Conservation (phyloP, 148 eudicot species). For the Tetragonia tetragonoides region DNA sequence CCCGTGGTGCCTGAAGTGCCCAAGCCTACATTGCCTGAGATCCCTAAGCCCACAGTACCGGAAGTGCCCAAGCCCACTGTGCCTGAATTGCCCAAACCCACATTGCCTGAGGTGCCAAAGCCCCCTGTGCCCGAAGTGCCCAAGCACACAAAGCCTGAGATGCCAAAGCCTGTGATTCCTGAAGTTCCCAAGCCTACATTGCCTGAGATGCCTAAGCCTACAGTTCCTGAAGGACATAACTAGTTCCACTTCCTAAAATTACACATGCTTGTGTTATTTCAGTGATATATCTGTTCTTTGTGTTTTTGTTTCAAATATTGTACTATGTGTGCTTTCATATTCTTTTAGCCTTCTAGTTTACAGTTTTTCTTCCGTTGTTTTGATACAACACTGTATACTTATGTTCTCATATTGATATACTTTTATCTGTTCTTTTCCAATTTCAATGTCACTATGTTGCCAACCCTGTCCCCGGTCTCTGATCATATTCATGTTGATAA, state of each 20-base stretch:
- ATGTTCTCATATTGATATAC: neutral
- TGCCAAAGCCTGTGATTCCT: neutral
- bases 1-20: neutral
- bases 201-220: neutral
- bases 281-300: too few relatives aligned
- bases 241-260: neutral
- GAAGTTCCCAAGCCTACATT: neutral
- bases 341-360: neutral
- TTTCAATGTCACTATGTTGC: neutral
- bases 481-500: neutral
- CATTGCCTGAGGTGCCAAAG: slow-evolving; percentile 9
- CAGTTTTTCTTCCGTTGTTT: neutral
- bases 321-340: too few relatives aligned
- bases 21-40: neutral
- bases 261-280: neutral
- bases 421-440: neutral
- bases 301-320: too few relatives aligned
- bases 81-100: slow-evolving; percentile 7
- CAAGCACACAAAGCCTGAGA: neutral
- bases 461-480: neutral
- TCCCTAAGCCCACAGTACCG: neutral
- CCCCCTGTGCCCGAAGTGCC: slow-evolving; percentile 9
- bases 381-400: neutral
- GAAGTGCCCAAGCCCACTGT: slow-evolving; percentile 3
- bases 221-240: neutral